phyloP scores from a whole-genome alignment of 352 stramenopile genomes.

The Phytophthora cryptogea region DNA sequence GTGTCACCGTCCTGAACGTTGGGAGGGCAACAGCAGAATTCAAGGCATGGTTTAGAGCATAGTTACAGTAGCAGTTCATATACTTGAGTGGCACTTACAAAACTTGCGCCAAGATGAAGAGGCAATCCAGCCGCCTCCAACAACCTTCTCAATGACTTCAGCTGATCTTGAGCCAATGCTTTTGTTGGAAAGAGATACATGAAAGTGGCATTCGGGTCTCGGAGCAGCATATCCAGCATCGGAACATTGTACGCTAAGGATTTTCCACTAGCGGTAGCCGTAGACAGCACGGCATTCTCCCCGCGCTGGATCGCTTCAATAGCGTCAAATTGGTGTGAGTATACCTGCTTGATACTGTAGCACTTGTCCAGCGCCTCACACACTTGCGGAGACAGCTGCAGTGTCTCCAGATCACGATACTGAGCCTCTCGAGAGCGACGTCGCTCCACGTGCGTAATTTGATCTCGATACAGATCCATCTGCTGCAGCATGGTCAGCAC shows the following conservation, averaged over 20 bases:
- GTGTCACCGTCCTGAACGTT: conserved; percentile 93
- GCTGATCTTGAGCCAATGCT: conserved; percentile 97
- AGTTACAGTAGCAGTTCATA: background rate
- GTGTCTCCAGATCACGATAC: conserved; percentile 38
- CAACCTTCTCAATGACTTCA: conserved; percentile 86
- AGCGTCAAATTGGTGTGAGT: conserved; percentile 89
- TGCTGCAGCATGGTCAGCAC: conserved; percentile 54
- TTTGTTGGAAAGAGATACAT: conserved; percentile 99
- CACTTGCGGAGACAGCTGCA: conserved; percentile 49
- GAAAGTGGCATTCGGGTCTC: conserved; percentile 64
- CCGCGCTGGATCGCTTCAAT: conserved; percentile 89
- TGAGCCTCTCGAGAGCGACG: conserved; percentile 46
- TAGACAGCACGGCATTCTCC: conserved; percentile 95
- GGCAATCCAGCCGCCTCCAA: conserved; percentile 60
- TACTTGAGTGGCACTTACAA: conserved; percentile 38
- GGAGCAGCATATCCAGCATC: conserved; percentile 81
- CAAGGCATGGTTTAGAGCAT: background rate
- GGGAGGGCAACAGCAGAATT: background rate
- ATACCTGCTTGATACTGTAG: conserved; percentile 78
- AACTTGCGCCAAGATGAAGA: conserved; percentile 60
- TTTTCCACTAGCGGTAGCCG: conserved; percentile 96
- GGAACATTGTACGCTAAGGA: conserved; percentile 97
- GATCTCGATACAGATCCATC: conserved; percentile 65
- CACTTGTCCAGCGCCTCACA: conserved; percentile 42
- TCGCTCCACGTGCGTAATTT: conserved; percentile 85